These are phyloP conservation scores for Paraphaeosphaeria sporulosa DNA, from an alignment of 2,329 filamentous ascomycete species.

Conservation along the genomic window DNA sequence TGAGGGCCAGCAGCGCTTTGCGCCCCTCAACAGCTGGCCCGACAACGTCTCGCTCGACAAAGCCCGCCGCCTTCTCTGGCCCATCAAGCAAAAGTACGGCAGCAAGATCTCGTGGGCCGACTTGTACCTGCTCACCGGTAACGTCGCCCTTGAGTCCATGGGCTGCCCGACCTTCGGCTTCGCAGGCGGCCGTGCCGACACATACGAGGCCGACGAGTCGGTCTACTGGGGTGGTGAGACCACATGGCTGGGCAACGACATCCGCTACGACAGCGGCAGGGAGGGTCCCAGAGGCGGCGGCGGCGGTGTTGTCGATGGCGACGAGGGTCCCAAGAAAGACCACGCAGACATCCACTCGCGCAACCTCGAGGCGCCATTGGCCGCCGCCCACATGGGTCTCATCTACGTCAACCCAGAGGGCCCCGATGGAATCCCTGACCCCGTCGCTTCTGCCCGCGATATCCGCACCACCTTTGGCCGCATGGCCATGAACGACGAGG, in stretches of 20 bases:
- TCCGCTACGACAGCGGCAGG: conserved; percentile 67
- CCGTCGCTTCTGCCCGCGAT: conserved; percentile 72
- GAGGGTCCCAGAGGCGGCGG: conserved; percentile 55
- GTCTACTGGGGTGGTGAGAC: conserved; percentile 80
- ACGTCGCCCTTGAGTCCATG: conserved; percentile 80
- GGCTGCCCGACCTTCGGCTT: conserved; percentile 78
- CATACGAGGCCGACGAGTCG: conserved; percentile 78
- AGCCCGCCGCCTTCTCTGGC: conserved; percentile 79
- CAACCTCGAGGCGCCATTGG: conserved; percentile 73
- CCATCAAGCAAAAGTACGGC: conserved; percentile 85
- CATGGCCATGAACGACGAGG: conserved; percentile 85
- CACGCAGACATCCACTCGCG: conserved; percentile 59
- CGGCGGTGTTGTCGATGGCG: conserved; percentile 48
- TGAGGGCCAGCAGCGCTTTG: conserved; percentile 79
- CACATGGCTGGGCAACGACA: conserved; percentile 78
- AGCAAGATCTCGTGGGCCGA: conserved; percentile 85
- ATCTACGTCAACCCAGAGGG: conserved; percentile 85
- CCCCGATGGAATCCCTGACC: conserved; percentile 75
- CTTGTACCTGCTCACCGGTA: conserved; percentile 73
- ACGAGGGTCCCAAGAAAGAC: conserved; percentile 38
- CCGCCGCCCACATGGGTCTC: conserved; percentile 75
- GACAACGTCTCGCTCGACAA: conserved; percentile 83
- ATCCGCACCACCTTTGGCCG: conserved; percentile 78
- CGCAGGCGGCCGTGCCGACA: conserved; percentile 74
- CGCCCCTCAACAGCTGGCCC: conserved; percentile 82